Percentiles rank a stretch among this genome's conserved stretches.
Conservation (phyloP, 2,329 filamentous ascomycete genomes). For the Penicillium sp. region DNA sequence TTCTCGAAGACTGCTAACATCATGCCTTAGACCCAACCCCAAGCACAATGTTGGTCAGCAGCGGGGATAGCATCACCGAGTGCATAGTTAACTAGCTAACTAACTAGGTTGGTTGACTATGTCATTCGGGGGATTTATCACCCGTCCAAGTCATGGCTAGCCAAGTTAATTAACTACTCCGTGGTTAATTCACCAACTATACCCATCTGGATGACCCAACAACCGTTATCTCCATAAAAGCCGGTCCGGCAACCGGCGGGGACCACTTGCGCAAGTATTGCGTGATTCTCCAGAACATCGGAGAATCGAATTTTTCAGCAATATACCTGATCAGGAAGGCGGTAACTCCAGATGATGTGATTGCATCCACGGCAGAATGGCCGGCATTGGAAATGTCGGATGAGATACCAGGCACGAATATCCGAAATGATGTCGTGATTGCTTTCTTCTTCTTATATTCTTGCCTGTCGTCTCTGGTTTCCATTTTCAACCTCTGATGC, state of each 20-base stretch:
- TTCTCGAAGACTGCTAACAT: slow-evolving; percentile 10
- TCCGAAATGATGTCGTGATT: slow-evolving; percentile 34
- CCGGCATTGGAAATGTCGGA: slow-evolving; percentile 23
- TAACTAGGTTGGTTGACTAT: too few species aligned
- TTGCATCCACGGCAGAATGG: slow-evolving; percentile 25
- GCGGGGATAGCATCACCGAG: not conserved
- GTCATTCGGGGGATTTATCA: slow-evolving; percentile 18
- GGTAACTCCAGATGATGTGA: slow-evolving; percentile 30
- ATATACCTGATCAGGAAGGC: slow-evolving; percentile 23
- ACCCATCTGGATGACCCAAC: not conserved
- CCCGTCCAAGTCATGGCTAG: not conserved
- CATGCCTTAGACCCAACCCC: slow-evolving; percentile 3
- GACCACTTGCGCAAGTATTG: slow-evolving; percentile 34
- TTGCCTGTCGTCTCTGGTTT: slow-evolving; percentile 17
- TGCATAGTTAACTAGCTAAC: not conserved
- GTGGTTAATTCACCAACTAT: not conserved
- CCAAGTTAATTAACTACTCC: too few species aligned
- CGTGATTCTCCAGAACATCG: slow-evolving; percentile 37
- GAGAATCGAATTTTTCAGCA: slow-evolving; percentile 30
- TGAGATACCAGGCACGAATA: slow-evolving; percentile 19
- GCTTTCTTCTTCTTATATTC: slow-evolving; percentile 29
- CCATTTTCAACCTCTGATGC: slow-evolving; percentile 11
- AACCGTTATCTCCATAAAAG: slow-evolving; percentile 3
- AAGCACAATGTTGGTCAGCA: slow-evolving; percentile 12
- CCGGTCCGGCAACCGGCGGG: slow-evolving; percentile 16